Percentiles rank a stretch among this genome's conserved stretches.
phyloP scores from a whole-genome alignment of 2,329 filamentous ascomycete genomes.

The Clarireedia homoeocarpa region DNA sequence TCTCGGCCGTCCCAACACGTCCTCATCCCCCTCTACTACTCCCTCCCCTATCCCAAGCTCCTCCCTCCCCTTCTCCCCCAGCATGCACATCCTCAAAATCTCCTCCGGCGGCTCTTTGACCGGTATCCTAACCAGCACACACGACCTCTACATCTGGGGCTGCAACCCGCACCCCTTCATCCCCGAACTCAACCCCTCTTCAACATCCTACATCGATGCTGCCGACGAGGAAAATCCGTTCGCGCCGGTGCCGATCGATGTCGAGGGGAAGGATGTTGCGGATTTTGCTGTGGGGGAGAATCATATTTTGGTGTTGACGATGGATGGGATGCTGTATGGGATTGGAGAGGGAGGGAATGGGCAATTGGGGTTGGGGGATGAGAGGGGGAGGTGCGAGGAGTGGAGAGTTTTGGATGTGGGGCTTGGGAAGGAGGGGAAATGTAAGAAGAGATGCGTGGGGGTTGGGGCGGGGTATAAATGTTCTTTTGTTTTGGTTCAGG shows the following conservation, averaged over 20 bases:
- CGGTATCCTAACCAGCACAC: conserved; percentile 49
- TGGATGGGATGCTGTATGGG: conserved; percentile 42
- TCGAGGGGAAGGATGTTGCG: conserved; percentile 41
- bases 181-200: conserved; percentile 6
- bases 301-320: conserved; percentile 50
- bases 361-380: conserved; percentile 44
- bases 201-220: neutral
- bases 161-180: conserved; percentile 19
- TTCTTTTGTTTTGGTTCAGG: conserved; percentile 26
- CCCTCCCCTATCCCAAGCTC: conserved; percentile 41
- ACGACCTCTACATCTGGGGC: conserved; percentile 57
- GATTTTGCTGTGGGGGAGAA: conserved; percentile 51
- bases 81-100: conserved; percentile 44
- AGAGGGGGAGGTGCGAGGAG: conserved; percentile 9
- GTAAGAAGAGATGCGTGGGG: conserved; percentile 18
- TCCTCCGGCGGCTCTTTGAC: conserved; percentile 46
- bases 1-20: conserved; percentile 42
- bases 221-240: neutral
- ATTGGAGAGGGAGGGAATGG: conserved; percentile 50
- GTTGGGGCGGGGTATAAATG: conserved; percentile 28
- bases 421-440: conserved; percentile 7
- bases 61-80: conserved; percentile 44
- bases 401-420: conserved; percentile 23
- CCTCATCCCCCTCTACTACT: conserved; percentile 36
- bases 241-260: conserved; percentile 25